Conservation (phyloP, 202 grass and related monocot genomes). For the Tripidium arundinaceum region DNA sequence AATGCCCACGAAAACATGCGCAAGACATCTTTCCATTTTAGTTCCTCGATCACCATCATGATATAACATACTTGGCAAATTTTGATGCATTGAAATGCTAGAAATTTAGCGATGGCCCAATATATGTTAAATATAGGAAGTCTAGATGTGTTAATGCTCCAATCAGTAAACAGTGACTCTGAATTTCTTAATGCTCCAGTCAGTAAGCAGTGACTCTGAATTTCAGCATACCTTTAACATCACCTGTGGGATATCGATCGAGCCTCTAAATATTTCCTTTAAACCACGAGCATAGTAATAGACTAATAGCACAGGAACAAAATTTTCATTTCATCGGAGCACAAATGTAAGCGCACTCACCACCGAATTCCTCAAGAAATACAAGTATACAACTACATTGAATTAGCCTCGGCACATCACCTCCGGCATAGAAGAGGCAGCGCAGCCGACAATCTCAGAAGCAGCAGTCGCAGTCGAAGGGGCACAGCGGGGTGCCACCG, state of each 20-base stretch:
- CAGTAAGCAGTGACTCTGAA: background rate
- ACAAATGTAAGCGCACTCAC: background rate
- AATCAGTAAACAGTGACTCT: too few species aligned
- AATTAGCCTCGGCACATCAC: background rate
- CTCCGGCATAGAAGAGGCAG: background rate
- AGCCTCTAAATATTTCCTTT: background rate
- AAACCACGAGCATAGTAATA: background rate
- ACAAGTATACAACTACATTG: background rate
- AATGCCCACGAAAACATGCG: background rate
- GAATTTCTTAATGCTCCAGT: background rate
- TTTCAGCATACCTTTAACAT: background rate
- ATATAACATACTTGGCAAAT: background rate
- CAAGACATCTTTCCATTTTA: background rate
- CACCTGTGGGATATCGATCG: background rate
- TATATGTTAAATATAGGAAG: background rate
- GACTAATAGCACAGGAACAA: background rate
- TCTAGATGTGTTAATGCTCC: background rate
- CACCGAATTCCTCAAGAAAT: background rate
- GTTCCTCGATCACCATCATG: background rate
- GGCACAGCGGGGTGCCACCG: constrained; percentile 66
- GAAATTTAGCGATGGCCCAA: background rate
- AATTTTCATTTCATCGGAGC: background rate
- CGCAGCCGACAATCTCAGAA: constrained; percentile 44
- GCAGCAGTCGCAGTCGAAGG: constrained; percentile 89
- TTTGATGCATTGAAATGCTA: background rate